A percentile compares a stretch with the other conserved stretches of the same genome.
phyloP scores from a whole-genome alignment of 2,329 filamentous ascomycete genomes.

The Pestalotiopsis sp. region DNA sequence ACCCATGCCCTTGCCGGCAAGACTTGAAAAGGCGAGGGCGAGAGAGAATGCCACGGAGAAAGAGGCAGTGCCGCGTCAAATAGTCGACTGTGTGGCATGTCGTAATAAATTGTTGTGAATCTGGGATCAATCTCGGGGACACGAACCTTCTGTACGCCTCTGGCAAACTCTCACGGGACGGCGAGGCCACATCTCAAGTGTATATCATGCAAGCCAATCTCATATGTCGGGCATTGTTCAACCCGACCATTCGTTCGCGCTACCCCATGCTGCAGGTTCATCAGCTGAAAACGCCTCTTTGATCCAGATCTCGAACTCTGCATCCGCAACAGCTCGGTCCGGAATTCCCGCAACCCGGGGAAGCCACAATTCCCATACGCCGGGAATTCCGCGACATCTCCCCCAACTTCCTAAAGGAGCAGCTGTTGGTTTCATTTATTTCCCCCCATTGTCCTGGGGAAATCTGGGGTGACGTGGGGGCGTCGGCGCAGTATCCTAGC shows the following conservation, averaged over 20 bases:
- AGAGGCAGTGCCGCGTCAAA: not conserved
- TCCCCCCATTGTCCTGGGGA: not conserved
- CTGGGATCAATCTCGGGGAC: not conserved
- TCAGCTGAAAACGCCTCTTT: not conserved
- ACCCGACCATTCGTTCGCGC: not conserved
- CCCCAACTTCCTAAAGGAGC: constrained; percentile 5
- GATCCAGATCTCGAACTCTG: not conserved
- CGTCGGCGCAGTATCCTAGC: not conserved
- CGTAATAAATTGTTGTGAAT: not conserved
- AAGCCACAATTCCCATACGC: no score
- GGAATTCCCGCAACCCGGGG: not conserved
- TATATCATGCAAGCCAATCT: not conserved
- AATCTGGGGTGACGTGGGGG: constrained; percentile 10
- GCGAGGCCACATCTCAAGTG: not conserved
- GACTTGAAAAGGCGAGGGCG: not conserved
- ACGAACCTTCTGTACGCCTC: not conserved
- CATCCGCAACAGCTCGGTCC: not conserved
- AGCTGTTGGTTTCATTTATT: constrained; percentile 5
- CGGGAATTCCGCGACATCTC: not conserved
- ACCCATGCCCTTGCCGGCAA: not conserved
- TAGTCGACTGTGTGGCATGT: not conserved
- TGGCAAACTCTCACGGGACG: not conserved
- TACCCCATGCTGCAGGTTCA: not conserved
- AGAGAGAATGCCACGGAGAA: not conserved
- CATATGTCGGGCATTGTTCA: not conserved